Base-by-base conservation (phyloP, 2,329 filamentous ascomycete species). In the Sporothrix curviconia region DNA sequence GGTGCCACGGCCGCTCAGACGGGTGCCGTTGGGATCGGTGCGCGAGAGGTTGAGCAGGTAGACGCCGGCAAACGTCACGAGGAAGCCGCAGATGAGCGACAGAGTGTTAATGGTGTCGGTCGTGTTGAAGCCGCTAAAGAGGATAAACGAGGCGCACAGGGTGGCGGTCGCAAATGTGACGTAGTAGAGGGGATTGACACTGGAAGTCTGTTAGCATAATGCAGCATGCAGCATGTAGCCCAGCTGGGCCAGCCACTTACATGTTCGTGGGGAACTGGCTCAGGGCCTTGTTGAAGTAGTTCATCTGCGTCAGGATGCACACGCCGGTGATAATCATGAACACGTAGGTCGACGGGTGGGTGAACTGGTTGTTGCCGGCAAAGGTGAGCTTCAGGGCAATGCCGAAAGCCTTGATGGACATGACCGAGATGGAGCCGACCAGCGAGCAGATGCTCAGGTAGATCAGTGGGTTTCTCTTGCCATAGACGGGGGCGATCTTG, bases 221-320 rank as follows among this genome's bases (percentile, higher is more conserved):
- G n/a, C n/a, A n/a, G n/a, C n/a, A n/a, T n/a, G n/a, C n/a, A n/a
- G n/a, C n/a, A n/a, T n/a, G n/a, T n/a, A n/a, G n/a, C n/a, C n/a
- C n/a, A n/a, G n/a, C n/a, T n/a, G n/a, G n/a, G n/a, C n/a, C n/a
- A n/a, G n/a, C n/a, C n/a, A n/a, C 89, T 71, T 81, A 96, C 92
- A 99, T 95, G 66, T 95, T 96, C 32, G 94, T 96, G 30, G 90
- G 92, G 74, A 97, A 99, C 67, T 95, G 91, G 72, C 90, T 95
- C 60, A 99, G 77, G 7, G 94, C 94, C 74, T 99, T 99, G 79
- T 99, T 99, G 75, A 99, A 96, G 74, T 99, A 99, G 74, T 99
- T 99, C 94, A 99, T 97, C 78, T 99, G 94, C 8, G 92, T 96
- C 64, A 99, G 72, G 69, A 99, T 97, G 77, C 94, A 99, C 63